phyloP scores from a whole-genome alignment of 2,329 filamentous ascomycete species.

The Tolypocladium guangdongense region DNA sequence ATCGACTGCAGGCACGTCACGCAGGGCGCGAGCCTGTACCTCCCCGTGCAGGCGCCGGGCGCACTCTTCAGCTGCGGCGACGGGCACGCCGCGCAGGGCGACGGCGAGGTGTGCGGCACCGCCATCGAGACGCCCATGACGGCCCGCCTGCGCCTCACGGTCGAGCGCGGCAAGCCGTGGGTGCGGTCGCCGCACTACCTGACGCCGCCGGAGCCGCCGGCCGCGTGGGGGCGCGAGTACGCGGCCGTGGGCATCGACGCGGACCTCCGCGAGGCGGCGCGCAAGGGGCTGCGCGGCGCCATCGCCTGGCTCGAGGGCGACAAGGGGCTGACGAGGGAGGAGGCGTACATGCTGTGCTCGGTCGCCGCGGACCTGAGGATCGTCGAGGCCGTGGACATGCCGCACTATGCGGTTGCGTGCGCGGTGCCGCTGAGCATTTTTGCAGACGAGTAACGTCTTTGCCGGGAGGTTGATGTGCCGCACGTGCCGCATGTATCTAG shows the following conservation, averaged over 20 bases:
- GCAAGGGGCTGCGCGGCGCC: conserved; percentile 34
- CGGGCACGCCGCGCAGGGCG: conserved; percentile 42
- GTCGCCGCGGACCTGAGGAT: conserved; percentile 39
- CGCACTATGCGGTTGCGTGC: conserved; percentile 39
- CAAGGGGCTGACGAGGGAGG: conserved; percentile 31
- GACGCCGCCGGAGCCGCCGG: conserved; percentile 16
- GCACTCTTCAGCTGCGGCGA: conserved; percentile 44
- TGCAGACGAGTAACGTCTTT: conserved; percentile 5
- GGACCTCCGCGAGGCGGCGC: conserved; percentile 35
- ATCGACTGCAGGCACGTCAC: conserved; percentile 41
- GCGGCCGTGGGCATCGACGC: conserved; percentile 35
- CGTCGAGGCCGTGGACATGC: conserved; percentile 42
- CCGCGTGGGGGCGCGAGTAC: conserved; percentile 25
- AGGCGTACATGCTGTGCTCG: conserved; percentile 42
- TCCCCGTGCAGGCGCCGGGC: conserved; percentile 36
- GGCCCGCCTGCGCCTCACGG: conserved; percentile 35
- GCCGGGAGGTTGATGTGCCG: background rate
- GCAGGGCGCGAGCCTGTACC: conserved; percentile 33
- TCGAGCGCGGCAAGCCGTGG: conserved; percentile 34
- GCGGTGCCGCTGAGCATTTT: conserved; percentile 38
- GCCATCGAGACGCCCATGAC: conserved; percentile 43
- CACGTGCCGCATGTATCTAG: background rate
- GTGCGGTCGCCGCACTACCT: conserved; percentile 36
- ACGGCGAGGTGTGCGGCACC: conserved; percentile 44
- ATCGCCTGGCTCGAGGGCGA: conserved; percentile 36